Percentiles rank a stretch among this genome's conserved stretches.
Evolutionary conservation across 106 monocot species (phyloP).

Genomic region (Agapanthus africanus): DNA sequence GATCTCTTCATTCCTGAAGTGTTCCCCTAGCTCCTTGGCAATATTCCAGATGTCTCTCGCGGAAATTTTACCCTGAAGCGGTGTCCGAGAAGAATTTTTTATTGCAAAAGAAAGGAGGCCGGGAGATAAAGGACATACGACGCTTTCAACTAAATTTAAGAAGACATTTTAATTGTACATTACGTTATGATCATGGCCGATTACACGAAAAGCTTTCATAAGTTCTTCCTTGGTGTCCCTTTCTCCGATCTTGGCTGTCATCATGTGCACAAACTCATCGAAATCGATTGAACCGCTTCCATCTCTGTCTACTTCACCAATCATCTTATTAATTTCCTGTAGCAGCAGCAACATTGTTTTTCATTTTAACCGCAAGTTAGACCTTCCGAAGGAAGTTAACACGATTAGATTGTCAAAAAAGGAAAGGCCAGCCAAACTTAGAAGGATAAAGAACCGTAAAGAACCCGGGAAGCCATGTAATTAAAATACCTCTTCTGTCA

Average conservation of each 20-base stretch:
- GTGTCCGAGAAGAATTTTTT: background rate
- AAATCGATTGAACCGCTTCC: conserved; percentile 84
- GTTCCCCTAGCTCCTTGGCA: conserved; percentile 72
- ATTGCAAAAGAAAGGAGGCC: background rate
- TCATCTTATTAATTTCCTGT: conserved; percentile 86
- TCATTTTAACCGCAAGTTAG: background rate
- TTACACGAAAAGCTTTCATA: conserved; percentile 73
- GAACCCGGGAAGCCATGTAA: background rate
- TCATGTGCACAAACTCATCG: conserved; percentile 83
- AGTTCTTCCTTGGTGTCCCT: conserved; percentile 71
- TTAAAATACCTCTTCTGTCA: conserved; percentile 59
- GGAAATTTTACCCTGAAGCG: conserved; percentile 76
- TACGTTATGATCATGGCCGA: conserved; percentile 86
- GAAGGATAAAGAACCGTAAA: background rate
- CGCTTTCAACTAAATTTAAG: no score
- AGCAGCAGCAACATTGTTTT: conserved; percentile 6
- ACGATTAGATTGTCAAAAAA: background rate
- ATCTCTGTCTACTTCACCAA: conserved; percentile 88
- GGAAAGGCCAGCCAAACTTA: background rate
- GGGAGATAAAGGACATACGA: no score
- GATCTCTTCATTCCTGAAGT: conserved; percentile 56
- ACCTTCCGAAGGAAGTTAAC: background rate
- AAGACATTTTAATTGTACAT: no score
- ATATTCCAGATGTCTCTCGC: conserved; percentile 50
- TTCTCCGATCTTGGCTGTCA: conserved; percentile 91